phyloP scores from a whole-genome alignment of 73 alveolate species.

The Tetrahymena thermophila region DNA sequence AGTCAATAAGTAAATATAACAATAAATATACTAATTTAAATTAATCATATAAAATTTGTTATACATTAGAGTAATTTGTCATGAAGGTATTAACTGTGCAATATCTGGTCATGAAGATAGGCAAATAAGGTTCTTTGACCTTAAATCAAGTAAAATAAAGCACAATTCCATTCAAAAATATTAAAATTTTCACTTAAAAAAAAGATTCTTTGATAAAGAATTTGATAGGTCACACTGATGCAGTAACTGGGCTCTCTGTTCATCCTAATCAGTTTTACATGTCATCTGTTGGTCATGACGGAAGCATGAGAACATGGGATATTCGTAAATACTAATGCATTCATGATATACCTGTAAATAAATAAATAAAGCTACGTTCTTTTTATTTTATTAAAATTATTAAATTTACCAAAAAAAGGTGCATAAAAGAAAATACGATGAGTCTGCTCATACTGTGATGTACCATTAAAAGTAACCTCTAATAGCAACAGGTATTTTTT shows the following conservation, averaged over 20 bases:
- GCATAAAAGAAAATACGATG: constrained; percentile 36
- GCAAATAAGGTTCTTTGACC: constrained; percentile 42
- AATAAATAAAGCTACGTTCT: too few relatives aligned
- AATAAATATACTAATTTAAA: background rate
- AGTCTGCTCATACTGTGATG: constrained; percentile 12
- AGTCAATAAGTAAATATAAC: constrained; percentile 5
- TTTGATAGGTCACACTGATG: constrained; percentile 53
- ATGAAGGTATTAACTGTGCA: constrained; percentile 28
- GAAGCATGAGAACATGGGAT: constrained; percentile 64
- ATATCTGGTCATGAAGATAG: constrained; percentile 62
- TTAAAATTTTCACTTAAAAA: background rate
- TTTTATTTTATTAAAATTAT: background rate
- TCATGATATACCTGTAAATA: constrained; percentile 43
- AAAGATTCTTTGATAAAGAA: constrained; percentile 3
- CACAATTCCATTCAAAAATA: background rate
- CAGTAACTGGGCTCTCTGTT: constrained; percentile 49
- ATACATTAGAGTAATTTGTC: constrained; percentile 5
- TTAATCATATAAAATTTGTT: constrained; percentile 1
- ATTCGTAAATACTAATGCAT: constrained; percentile 50
- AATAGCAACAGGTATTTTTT: background rate
- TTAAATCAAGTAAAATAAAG: constrained; percentile 37
- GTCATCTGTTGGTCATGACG: constrained; percentile 58
- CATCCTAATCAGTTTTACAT: constrained; percentile 38
- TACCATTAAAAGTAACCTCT: background rate
- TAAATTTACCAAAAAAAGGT: background rate